Evolutionary conservation across 352 stramenopile genomes (phyloP), one percentile per base, ranked within the genome.

Genomic region (Phytophthora pisi): DNA sequence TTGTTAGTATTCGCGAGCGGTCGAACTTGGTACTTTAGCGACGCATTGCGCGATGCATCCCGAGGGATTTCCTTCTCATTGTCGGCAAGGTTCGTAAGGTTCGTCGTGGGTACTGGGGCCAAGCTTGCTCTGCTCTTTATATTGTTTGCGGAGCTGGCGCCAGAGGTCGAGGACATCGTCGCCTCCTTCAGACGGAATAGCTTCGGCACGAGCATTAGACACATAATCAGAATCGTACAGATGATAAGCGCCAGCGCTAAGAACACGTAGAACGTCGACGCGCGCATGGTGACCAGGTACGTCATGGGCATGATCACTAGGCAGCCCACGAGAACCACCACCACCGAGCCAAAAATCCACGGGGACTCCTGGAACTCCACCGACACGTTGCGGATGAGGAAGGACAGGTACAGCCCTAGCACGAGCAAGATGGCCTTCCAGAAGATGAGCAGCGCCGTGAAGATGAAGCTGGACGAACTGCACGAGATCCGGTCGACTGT

Each of bases 281-380:
- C 75, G 0, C 75, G 51, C 64, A 90, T 66, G 4, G 79, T 20
- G 1, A 88, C 72, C 2, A 88, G 30, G 43, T 89, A 90, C 15
- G 71, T 65, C 46, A 90, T 66, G 4, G 78, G 78, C 20, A 87
- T 46, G 23, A 88, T 66, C 11, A 89, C 47, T 16, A 89, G 42
- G 31, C 70, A 72, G 11, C 68, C 80, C 0, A 86, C 63, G 1
- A 92, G 61, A 24, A 91, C 81, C 1, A 90, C 64, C 1, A 84
- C 6, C 0, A 75, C 69, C 0, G 84, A 86, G 0, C 61, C 69
- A 45, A 89, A 84, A 42, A 86, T 90, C 84, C 84, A 89, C 49
- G 84, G 72, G 6, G 81, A 79, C 30, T 92, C 84, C 50, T 92
- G 84, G 51, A 90, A 90, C 50, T 90, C 81, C 0, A 70, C 57